Base-by-base conservation (phyloP, 352 stramenopile genomes). In the Phytophthora ramorum region DNA sequence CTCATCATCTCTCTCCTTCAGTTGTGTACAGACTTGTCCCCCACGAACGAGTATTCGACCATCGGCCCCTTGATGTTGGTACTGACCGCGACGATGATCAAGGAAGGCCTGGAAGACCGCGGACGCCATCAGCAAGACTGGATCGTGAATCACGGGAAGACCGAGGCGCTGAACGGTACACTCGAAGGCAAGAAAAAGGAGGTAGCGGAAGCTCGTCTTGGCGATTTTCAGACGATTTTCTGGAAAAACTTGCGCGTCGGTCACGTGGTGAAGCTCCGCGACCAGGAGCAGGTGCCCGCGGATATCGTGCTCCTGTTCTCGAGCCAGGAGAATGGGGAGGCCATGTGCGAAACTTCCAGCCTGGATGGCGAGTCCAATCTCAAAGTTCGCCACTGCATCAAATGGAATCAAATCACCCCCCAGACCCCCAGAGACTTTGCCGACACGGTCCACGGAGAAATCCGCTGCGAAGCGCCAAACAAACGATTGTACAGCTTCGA, bases 1-100 rank as follows among this genome's bases (percentile, higher is more conserved):
- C 76, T 98, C 20, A 81, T 97, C 66, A 97, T 99, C 45, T 98
- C 95, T 7, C 64, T 97, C 24, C 84, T 99, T 35, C 98, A 99
- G 80, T 76, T 98, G 8, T 83, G 94, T 24, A 98, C 95, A 17
- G 78, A 92, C 26, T 59, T 96, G 43, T 96, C 88, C 17, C 90
- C 90, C 6, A 96, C 89, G 28, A 96, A 95, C 58, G 81, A 93
- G 57, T 96, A 95, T 71, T 95, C 90, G 51, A 97, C 90, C 0
- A 78, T 97, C 28, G 83, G 83, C 0, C 90, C 90, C 10, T 78
- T 97, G 34, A 69, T 80, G 38, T 79, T 96, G 17, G 89, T 96
- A 17, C 63, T 97, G 7, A 71, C 87, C 12, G 88, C 87, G 12
- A 93, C 89, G 2, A 93, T 94, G 84, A 70, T 95, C 19, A 97